Conservation (phyloP, 192 early-diverging fungal genomes). For the Ambispora gerdemannii region DNA sequence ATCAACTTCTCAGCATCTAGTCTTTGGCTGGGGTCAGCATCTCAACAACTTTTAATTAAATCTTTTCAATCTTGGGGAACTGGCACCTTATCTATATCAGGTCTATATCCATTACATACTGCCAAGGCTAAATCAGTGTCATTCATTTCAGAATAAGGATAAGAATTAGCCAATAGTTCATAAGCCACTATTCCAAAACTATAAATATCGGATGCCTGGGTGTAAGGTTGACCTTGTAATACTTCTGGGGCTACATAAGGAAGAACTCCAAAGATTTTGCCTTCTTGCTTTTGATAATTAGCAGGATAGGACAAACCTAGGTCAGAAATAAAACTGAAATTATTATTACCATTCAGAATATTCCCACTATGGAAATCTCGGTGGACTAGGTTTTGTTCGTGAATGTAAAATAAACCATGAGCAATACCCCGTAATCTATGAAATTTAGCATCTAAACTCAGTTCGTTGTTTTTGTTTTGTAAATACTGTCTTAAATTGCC, state of each 20-base stretch:
- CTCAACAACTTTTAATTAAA: constrained; percentile 12
- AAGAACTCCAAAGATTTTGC: constrained; percentile 48
- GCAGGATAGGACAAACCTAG: constrained; percentile 40
- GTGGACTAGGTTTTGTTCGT: constrained; percentile 43
- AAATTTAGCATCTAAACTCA: constrained; percentile 13
- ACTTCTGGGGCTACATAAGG: constrained; percentile 56
- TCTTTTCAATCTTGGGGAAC: not conserved
- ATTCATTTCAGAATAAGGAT: constrained; percentile 33
- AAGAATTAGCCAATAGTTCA: constrained; percentile 44
- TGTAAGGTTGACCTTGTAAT: constrained; percentile 46
- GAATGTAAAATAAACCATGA: constrained; percentile 39
- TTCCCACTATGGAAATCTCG: constrained; percentile 48
- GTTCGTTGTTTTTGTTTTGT: not conserved
- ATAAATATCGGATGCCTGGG: constrained; percentile 50
- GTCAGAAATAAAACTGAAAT: constrained; percentile 33
- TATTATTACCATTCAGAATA: constrained; percentile 31
- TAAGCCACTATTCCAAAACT: constrained; percentile 55
- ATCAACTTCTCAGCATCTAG: not conserved
- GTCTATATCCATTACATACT: constrained; percentile 14
- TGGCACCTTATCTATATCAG: not conserved
- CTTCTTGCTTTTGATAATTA: constrained; percentile 38
- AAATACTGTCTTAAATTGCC: constrained; percentile 16
- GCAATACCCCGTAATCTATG: constrained; percentile 32
- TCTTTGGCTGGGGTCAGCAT: not conserved
- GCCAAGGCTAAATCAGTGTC: constrained; percentile 2